Conservation (phyloP, 2,329 filamentous ascomycete species). For the Amesomyces nigricolor region DNA sequence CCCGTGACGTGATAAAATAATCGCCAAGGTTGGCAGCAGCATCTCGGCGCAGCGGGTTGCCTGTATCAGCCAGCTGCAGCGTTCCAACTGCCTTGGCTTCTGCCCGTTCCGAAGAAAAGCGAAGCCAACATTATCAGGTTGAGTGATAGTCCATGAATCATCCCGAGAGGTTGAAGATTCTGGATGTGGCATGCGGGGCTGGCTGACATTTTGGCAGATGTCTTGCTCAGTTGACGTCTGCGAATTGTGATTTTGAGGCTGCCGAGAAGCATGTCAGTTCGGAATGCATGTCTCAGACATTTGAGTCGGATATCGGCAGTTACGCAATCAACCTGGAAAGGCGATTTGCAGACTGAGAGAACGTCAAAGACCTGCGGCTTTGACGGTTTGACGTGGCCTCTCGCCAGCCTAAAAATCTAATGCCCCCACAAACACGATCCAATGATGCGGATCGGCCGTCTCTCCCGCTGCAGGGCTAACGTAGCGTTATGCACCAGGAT, state of each 20-base stretch:
- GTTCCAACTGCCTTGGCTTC: too few relatives aligned
- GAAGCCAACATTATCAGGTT: too few relatives aligned
- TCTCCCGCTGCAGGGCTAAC: not conserved
- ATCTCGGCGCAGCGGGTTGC: too few relatives aligned
- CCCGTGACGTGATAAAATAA: not conserved
- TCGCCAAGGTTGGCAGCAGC: not conserved
- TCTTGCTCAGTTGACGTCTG: too few relatives aligned
- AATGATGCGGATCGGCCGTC: not conserved
- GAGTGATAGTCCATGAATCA: too few relatives aligned
- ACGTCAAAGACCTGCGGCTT: not conserved
- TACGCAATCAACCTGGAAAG: not conserved
- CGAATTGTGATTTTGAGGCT: too few relatives aligned
- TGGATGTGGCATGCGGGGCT: too few relatives aligned
- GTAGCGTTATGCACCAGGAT: not conserved
- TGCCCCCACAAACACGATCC: slow-evolving; percentile 6
- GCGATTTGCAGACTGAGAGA: not conserved
- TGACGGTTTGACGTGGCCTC: slow-evolving; percentile 9
- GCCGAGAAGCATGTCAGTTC: too few relatives aligned
- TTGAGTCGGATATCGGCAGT: not conserved
- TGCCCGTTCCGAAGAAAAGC: too few relatives aligned
- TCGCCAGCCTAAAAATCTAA: not conserved
- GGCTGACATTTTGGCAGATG: too few relatives aligned
- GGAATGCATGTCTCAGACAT: not conserved
- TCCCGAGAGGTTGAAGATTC: too few relatives aligned
- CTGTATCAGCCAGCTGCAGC: too few relatives aligned